Base-by-base conservation (phyloP, 441 rosid genomes). In the Erysimum cheiri region DNA sequence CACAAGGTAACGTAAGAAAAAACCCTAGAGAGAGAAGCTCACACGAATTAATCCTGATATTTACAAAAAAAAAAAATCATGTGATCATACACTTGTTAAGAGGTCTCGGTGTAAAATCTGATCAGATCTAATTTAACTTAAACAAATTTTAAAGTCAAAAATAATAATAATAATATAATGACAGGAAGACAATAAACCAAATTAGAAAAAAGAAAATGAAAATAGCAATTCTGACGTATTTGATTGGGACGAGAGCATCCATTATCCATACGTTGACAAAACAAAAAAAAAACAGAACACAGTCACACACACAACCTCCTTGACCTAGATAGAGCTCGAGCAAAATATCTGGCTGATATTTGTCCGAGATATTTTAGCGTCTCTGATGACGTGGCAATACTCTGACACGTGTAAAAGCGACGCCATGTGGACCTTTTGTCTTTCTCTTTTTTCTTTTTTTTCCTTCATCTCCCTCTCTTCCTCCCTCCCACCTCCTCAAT, bases 371-470 rank as follows among this genome's bases (percentile, higher is more conserved):
- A 85, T 84, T 89, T 46, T 85, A 76, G 75, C 75, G 11, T 46
- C 17, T 0, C 0, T 4, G 79, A 33, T 83, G 88, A 89, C 84
- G 85, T 86, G 96, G 84, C 82, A 72, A 1, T 11, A 43, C 14
- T 2, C 1, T 53, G 83, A 76, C 93, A 87, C 88, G 85, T 89
- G 87, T 78, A 81, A 91, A 91, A 89, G 91, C 75, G 88, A 69
- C 70, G 84, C 89, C 89, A 87, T 74, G 83, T 88, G 87, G 86
- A 79, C 69, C 73, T 72, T 63, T 68, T 72, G 31, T 49, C 35
- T 33, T 6, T 43, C 60, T 69, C 26, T 33, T 12, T 33, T 22
- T 22, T 22, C 24, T 1, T 22, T 22, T 22, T 22, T 63, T 19
- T 4, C 0, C 19, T 19, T 15, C 22, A 12, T 46, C 19, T 3